Conservation (phyloP, 1,139 yeast genomes). For the Pichia sp. region DNA sequence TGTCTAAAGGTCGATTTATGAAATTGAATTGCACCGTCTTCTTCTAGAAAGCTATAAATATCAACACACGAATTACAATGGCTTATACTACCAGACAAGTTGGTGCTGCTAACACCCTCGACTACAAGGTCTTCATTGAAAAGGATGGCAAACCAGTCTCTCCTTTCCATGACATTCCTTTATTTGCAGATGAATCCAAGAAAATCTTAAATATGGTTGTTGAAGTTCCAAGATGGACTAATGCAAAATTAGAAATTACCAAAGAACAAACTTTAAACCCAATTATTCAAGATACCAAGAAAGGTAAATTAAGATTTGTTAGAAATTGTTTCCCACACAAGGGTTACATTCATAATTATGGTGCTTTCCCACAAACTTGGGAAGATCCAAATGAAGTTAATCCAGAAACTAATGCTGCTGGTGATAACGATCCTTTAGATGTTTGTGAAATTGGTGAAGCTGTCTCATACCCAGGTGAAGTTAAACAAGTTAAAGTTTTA, state of each 20-base stretch:
- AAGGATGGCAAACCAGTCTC: conserved; percentile 63
- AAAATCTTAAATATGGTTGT: conserved; percentile 79
- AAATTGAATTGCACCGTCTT: too few species aligned
- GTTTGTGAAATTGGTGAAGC: conserved; percentile 83
- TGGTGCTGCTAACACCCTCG: conserved; percentile 89
- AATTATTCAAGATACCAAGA: conserved; percentile 78
- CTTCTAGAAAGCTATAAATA: too few species aligned
- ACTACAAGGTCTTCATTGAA: conserved; percentile 76
- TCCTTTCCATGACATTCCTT: conserved; percentile 73
- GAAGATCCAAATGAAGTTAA: conserved; percentile 71
- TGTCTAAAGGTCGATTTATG: too few species aligned
- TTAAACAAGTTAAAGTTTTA: conserved; percentile 74
- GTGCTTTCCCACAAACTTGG: conserved; percentile 96
- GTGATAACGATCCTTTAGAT: conserved; percentile 89
- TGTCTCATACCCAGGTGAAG: conserved; percentile 66
- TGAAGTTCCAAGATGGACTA: conserved; percentile 89
- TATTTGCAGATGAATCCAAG: conserved; percentile 57
- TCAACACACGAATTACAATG: conserved; percentile 34
- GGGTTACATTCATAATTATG: conserved; percentile 89
- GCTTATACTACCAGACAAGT: conserved; percentile 74
- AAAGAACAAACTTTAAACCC: conserved; percentile 67
- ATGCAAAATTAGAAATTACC: conserved; percentile 81
- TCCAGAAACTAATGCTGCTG: conserved; percentile 74
- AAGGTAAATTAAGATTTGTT: conserved; percentile 77
- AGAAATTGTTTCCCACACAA: conserved; percentile 86